Conservation (phyloP, 306 rosid genomes). For the Delonix regia region DNA sequence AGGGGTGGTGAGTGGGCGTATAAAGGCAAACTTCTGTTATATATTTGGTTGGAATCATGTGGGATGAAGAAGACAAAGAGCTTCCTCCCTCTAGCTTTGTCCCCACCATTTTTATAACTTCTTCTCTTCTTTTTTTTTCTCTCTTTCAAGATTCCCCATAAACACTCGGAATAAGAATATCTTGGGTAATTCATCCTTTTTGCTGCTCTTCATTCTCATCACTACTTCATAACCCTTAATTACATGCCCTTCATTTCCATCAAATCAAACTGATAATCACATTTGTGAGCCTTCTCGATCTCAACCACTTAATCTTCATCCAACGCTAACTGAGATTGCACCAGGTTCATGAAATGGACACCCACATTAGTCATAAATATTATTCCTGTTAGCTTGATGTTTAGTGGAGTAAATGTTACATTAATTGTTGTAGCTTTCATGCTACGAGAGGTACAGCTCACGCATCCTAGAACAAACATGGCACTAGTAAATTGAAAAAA, state of each 20-base stretch:
- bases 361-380: background rate
- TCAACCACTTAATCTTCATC: constrained; percentile 18
- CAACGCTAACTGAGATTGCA: constrained; percentile 32
- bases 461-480: constrained; percentile 4
- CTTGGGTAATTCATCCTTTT: constrained; percentile 14
- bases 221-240: background rate
- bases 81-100: background rate
- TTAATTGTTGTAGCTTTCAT: background rate
- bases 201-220: background rate
- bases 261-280: constrained; percentile 3
- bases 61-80: constrained; percentile 39
- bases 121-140: constrained; percentile 1
- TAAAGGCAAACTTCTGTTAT: constrained; percentile 48
- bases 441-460: background rate
- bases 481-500: background rate
- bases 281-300: background rate
- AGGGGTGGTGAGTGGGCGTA: constrained; percentile 61
- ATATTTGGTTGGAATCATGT: constrained; percentile 46
- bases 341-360: constrained; percentile 34
- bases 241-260: background rate
- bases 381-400: background rate
- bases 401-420: constrained; percentile 26
- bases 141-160: constrained; percentile 51
- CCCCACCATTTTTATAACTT: constrained; percentile 16
- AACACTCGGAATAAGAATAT: constrained; percentile 43